Conservation (phyloP, 257 asterid genomes). For the Solanum corneliomulleri region DNA sequence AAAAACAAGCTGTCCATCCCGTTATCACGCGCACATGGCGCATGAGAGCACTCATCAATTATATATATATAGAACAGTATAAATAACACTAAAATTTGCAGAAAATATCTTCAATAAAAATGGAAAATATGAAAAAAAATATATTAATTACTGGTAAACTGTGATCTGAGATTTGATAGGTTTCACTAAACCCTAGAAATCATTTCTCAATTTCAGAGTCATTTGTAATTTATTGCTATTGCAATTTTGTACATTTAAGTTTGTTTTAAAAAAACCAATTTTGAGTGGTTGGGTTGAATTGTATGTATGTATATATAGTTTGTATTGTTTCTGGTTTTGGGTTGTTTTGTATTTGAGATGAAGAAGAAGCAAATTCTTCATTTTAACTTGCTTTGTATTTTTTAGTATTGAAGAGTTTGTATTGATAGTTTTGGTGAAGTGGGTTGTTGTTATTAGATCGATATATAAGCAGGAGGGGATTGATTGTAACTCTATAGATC, state of each 20-base stretch:
- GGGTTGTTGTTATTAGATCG: not conserved
- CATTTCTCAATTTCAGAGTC: constrained; percentile 4
- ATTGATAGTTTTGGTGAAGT: not conserved
- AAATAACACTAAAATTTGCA: not conserved
- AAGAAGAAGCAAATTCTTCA: not conserved
- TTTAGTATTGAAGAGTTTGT: not conserved
- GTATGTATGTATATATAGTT: not conserved
- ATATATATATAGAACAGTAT: not conserved
- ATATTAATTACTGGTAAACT: not conserved
- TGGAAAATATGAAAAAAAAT: not conserved
- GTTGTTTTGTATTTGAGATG: not conserved
- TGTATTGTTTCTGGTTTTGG: not conserved
- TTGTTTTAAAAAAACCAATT: not conserved
- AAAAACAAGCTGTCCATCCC: not conserved
- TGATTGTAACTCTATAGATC: not conserved
- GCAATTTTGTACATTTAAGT: not conserved
- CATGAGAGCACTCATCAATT: not conserved
- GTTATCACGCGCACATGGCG: constrained; percentile 3
- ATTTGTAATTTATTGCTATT: not conserved
- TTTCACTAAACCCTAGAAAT: constrained; percentile 4
- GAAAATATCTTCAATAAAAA: not conserved
- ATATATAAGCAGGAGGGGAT: not conserved
- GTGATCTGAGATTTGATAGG: constrained; percentile 8
- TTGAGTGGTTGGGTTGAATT: not conserved
- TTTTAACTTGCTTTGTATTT: not conserved